These are phyloP conservation scores for Nicotiana sylvestris DNA, from an alignment of 257 asterid species.

Conservation along the genomic window DNA sequence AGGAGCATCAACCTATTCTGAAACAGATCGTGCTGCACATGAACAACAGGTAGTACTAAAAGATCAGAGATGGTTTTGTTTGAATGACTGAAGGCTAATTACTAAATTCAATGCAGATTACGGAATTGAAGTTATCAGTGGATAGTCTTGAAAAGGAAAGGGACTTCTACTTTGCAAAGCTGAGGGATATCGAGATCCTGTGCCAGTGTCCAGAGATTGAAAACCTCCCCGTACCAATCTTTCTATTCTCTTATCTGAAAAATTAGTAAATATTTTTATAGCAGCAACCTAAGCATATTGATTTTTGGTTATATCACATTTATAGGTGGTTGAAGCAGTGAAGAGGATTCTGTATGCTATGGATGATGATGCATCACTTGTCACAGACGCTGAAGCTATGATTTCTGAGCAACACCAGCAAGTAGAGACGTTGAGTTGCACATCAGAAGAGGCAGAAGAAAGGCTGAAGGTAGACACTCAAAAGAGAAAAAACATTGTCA, in stretches of 20 bases:
- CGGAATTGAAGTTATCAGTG: conserved; percentile 73
- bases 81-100: background rate
- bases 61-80: background rate
- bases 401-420: conserved; percentile 40
- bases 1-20: conserved; percentile 47
- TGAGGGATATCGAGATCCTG: conserved; percentile 82
- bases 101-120: conserved; percentile 44
- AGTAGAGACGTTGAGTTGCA: conserved; percentile 28
- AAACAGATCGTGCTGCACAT: conserved; percentile 50
- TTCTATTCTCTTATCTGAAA: background rate
- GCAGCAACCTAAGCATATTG: background rate
- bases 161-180: conserved; percentile 82
- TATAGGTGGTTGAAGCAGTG: conserved; percentile 67
- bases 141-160: conserved; percentile 93
- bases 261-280: too few species aligned
- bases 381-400: conserved; percentile 77
- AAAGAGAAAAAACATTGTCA: conserved; percentile 72
- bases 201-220: conserved; percentile 75
- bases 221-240: conserved; percentile 46
- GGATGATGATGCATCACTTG: conserved; percentile 61
- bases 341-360: conserved; percentile 62
- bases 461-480: conserved; percentile 51
- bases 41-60: conserved; percentile 57
- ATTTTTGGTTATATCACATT: background rate
- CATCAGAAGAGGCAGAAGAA: conserved; percentile 46